Evolutionary conservation across 805 yeast genomes (phyloP), one percentile per base, ranked within the genome.

Genomic region (Yamadazyma insecticola): DNA sequence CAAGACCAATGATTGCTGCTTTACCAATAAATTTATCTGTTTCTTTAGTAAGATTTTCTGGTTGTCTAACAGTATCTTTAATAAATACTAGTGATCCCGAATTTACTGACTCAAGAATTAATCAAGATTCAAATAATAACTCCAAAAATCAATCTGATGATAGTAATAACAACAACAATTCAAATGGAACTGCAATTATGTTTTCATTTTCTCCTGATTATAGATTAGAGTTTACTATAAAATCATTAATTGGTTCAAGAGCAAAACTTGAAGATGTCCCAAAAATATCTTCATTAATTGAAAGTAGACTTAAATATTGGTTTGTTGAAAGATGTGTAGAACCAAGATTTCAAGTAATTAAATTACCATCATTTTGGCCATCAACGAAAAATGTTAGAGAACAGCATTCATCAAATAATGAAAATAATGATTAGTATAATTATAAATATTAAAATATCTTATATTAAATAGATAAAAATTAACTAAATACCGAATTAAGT

Each of bases 221-320:
- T 56, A 65, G 90, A 35, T 65, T 92, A 43, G 97, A 90, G 48
- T 89, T 92, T 57, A 79, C 82, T 25, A 78, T 87, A n/a, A 79
- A 79, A 47, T 86, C 96, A 1, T 62, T 90, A 23, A 86, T 92
- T 30, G 99, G 99, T 1, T 84, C 97, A 1, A 70, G 95, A 28
- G 86, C 97, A 0, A 83, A 90, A 51, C 65, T 92, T 16, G 95
- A 89, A 55, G 87, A 92, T 48, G 84, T 92, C 11, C 98, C 99
- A 6, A 88, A 92, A 49, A 77, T 92, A 22, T 77, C 95, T 7
- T 79, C 85, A 36, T 62, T 92, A 24, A 78, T 92, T 24, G 97
- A 92, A 51, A 76, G 76, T 36, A 80, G 81, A 38, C 70, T 92
- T 23, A 71, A 92, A 40, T 78, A 78, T 33, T 88, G 96, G 95